Base-by-base conservation (phyloP, 1,284 basidiomycete species). In the Singerocomus inundabilis region DNA sequence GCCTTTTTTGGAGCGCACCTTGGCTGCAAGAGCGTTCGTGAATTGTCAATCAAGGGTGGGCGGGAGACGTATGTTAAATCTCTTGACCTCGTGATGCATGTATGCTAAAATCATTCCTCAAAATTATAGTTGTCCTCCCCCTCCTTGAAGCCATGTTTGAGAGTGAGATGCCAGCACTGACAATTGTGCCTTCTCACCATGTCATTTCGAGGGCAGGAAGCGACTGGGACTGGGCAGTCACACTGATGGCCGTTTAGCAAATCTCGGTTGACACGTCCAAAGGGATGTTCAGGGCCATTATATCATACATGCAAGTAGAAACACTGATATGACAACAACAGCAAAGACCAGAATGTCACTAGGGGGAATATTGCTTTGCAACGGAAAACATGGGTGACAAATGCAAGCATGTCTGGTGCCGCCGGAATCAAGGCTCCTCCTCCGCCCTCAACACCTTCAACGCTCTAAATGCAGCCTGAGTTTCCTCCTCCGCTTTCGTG, bases 401-500 rank as follows among this genome's bases (percentile, higher is more conserved):
- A 51, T 51, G 45, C 30, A 42, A 58, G 55, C 57, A 61, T 53
- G 44, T 40, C 25, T 6, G 29, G 24, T 49, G 33, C 18, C 4
- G 7, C 16, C 29, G 43, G 37, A 42, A 35, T 72, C 61, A 84
- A 11, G 81, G 75, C 5, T 67, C 62, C 36, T 70, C 71, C 57
- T 85, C 84, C 57, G 79, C 80, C 61, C 82, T 75, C 38, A 90
- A 72, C 16, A 80, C 75, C 66, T 81, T 78, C 80, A 96, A 85
- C 71, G 88, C 82, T 12, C 81, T 86, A n/a, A 93, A 75, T 41
- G 89, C 78, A 30, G 85, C 76, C 39, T 87, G 77, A 84, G 93
- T 94, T 45, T 88, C 86, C 71, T 85, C 90, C 73, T 96, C 93
- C 7, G 91, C 91, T 46, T 83, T 86, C 29, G 93, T 96, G 1